These are phyloP conservation scores for Kazachstania martiniae DNA, from an alignment of 805 yeast genomes.

Conservation along the genomic window DNA sequence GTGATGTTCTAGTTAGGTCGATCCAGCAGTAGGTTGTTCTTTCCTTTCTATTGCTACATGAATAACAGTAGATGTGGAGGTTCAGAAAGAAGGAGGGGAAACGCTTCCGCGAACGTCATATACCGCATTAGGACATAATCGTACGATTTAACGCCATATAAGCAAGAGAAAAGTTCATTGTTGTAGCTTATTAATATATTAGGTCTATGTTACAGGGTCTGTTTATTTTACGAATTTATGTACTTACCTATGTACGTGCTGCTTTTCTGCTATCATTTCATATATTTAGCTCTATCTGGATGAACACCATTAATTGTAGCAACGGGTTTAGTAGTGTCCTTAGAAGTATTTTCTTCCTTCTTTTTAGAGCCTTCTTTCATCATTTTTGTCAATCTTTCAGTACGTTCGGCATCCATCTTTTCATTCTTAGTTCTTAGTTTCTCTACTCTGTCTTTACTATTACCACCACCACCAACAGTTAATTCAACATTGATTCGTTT, in stretches of 20 bases:
- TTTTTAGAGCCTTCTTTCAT: conserved; percentile 31
- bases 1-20: no score
- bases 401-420: conserved; percentile 60
- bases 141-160: no score
- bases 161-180: no score
- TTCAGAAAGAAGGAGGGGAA: no score
- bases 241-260: not conserved
- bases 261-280: conserved; percentile 24
- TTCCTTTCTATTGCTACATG: no score
- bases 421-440: conserved; percentile 76
- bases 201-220: no score
- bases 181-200: no score
- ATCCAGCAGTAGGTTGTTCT: no score
- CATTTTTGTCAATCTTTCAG: conserved; percentile 40
- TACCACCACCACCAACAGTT: conserved; percentile 98
- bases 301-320: conserved; percentile 30
- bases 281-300: conserved; percentile 48
- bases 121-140: no score
- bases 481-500: conserved; percentile 89
- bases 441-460: conserved; percentile 51
- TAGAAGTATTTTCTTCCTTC: conserved; percentile 19
- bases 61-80: no score
- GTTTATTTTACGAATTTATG: not conserved
- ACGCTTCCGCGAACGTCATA: no score
- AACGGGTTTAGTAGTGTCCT: conserved; percentile 4